Evolutionary conservation across 768 basidiomycete genomes (phyloP).

Genomic region (Boletellus ananiceps): DNA sequence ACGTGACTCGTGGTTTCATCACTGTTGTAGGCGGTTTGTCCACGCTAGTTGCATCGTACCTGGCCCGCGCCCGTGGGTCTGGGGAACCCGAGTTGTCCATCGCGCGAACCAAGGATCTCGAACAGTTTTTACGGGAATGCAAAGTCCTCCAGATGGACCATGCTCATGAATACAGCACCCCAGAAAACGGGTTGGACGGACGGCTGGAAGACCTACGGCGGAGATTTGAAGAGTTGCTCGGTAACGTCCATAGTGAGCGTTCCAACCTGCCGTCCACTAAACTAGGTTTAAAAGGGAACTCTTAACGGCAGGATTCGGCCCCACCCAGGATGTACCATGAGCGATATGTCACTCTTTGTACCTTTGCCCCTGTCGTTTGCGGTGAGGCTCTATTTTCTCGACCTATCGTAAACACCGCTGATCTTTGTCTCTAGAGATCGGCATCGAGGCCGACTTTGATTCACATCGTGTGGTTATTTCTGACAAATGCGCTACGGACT

Average conservation of each 20-base stretch:
- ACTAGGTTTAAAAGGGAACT: conserved; percentile 12
- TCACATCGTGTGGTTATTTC: conserved; percentile 90
- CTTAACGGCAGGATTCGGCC: conserved; percentile 11
- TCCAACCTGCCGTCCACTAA: neutral
- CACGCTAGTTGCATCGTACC: conserved; percentile 66
- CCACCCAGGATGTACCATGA: neutral
- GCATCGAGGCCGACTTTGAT: conserved; percentile 97
- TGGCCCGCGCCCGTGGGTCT: conserved; percentile 65
- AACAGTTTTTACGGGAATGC: conserved; percentile 62
- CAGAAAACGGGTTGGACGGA: conserved; percentile 6
- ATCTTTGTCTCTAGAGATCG: conserved; percentile 67
- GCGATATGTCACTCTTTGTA: neutral
- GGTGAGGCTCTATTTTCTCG: neutral
- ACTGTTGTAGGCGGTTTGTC: conserved; percentile 49
- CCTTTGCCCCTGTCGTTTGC: neutral
- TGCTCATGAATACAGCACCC: conserved; percentile 34
- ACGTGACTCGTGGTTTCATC: neutral
- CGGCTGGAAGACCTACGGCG: conserved; percentile 13
- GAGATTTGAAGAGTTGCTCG: conserved; percentile 28
- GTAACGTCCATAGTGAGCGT: conserved; percentile 13
- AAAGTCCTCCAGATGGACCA: conserved; percentile 55
- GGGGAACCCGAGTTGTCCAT: conserved; percentile 66
- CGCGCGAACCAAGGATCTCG: conserved; percentile 53
- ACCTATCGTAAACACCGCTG: no score
- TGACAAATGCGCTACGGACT: conserved; percentile 97